Conservation (phyloP, 352 stramenopile genomes). For the Phytophthora citricola region DNA sequence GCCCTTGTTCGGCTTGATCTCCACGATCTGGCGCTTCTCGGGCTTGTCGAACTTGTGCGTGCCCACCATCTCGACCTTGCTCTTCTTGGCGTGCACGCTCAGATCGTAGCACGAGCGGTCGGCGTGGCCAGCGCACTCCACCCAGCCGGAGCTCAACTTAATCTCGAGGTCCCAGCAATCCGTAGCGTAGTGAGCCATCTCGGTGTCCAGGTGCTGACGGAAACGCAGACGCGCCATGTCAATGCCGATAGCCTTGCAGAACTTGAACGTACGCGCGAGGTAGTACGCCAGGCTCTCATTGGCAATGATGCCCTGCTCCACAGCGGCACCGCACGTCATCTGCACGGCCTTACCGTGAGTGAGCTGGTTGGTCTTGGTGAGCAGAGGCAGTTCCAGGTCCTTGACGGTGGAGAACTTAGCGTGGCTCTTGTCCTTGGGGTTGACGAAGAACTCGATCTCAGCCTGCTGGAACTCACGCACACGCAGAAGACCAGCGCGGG, state of each 20-base stretch:
- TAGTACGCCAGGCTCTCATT: constrained; percentile 99
- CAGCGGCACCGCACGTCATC: constrained; percentile 92
- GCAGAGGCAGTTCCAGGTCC: constrained; percentile 87
- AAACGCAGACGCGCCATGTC: constrained; percentile 96
- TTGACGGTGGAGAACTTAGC: constrained; percentile 94
- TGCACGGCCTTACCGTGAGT: constrained; percentile 96
- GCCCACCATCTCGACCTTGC: constrained; percentile 89
- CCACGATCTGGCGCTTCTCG: constrained; percentile 93
- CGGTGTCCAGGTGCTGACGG: constrained; percentile 98
- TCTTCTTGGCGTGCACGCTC: constrained; percentile 89
- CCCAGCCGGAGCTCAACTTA: constrained; percentile 97
- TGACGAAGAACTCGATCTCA: constrained; percentile 99
- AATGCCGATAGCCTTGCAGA: constrained; percentile 95
- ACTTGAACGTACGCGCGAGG: constrained; percentile 97
- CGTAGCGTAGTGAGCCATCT: constrained; percentile 99
- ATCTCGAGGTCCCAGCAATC: constrained; percentile 99
- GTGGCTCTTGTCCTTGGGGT: constrained; percentile 99
- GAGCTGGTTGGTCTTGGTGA: constrained; percentile 96
- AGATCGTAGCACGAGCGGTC: constrained; percentile 99
- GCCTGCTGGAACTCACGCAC: constrained; percentile 99
- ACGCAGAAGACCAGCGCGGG: constrained; percentile 95
- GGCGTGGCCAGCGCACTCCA: constrained; percentile 99
- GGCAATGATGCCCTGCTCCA: constrained; percentile 94
- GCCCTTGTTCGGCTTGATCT: constrained; percentile 98
- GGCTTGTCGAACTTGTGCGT: constrained; percentile 92